Base-by-base conservation (phyloP, 305 asterid species). In the Rubia tinctorum region DNA sequence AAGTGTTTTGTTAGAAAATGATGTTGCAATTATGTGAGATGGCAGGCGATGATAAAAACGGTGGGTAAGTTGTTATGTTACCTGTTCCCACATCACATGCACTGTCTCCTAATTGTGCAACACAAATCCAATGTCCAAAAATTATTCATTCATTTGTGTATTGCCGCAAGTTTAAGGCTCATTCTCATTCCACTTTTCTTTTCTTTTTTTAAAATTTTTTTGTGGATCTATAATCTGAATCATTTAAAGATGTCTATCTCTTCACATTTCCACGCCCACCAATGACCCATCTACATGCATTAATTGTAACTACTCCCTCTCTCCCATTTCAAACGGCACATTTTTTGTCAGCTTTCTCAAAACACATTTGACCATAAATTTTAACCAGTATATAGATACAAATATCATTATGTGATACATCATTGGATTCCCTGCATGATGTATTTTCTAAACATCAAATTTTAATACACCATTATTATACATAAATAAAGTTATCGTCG, bases 11-110 rank as follows among this genome's bases (percentile, higher is more conserved):
- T 5, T 18, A 55, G 5, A 8, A 56, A 62, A 37, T 15, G 68
- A 64, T 25, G n/a, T 34, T 34, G 68, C 68, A 64, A 64, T 17
- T 39, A 66, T 40, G 27, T 8, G 14, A 40, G 30, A 18, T 17
- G 59, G 59, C 59, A 18, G 3, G 23, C 59, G 18, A 53, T 53
- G 59, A 53, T 53, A 22, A 40, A 65, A n/a, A 66, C 55, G 25
- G 55, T 66, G 34, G 17, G 9, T n/a, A 66, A 43, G 56, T 66
- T 66, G 37, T 42, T 42, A 22, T 14, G 53, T 53, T 53, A 53
- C 59, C 59, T 7, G 71, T 12, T 66, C 71, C 71, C 71, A 66
- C 71, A 42, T 20, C 71, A 66, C 71, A 66, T 66, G 71, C 71
- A 42, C 15, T 66, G 71, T 66, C 59, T 18, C 71, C 37, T 66